A percentile compares a stretch with the other conserved stretches of the same genome.
phyloP scores from a whole-genome alignment of 345 rosid genomes.

The Rhodomyrtus tomentosa region DNA sequence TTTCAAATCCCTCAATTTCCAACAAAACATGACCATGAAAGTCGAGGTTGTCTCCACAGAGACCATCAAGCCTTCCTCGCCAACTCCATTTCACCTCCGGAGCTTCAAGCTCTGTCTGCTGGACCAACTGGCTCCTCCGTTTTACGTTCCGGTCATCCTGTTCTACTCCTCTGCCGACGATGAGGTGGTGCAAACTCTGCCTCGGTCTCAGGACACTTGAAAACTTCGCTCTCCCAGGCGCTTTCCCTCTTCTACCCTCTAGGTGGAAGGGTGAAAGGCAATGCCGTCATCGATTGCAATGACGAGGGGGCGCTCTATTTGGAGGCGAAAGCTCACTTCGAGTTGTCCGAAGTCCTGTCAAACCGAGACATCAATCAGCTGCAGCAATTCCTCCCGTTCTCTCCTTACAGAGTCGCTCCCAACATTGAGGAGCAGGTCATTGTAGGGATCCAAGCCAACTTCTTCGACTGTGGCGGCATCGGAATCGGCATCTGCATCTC shows the following conservation, averaged over 20 bases:
- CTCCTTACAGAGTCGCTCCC: background rate
- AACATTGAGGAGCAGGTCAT: background rate
- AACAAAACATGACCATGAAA: background rate
- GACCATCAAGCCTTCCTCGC: background rate
- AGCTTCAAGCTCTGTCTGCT: background rate
- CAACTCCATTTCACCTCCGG: background rate
- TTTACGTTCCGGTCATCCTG: conserved; percentile 1
- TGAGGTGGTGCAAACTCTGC: background rate
- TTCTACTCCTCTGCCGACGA: background rate
- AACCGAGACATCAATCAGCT: background rate
- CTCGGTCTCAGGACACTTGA: background rate
- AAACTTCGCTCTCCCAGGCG: background rate
- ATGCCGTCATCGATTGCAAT: background rate
- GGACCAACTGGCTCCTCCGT: background rate
- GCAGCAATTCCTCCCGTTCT: background rate
- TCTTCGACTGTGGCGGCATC: background rate
- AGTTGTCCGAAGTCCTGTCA: background rate
- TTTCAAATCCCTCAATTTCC: background rate
- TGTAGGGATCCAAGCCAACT: background rate
- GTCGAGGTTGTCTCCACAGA: background rate
- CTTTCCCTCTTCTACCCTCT: conserved; percentile 2
- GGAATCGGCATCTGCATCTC: conserved; percentile 1
- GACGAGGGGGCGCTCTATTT: background rate
- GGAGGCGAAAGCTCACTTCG: background rate
- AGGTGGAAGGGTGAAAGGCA: conserved; percentile 1